These are phyloP conservation scores for Annulohypoxylon nitens DNA, from an alignment of 495 filamentous ascomycete species.

Conservation along the genomic window DNA sequence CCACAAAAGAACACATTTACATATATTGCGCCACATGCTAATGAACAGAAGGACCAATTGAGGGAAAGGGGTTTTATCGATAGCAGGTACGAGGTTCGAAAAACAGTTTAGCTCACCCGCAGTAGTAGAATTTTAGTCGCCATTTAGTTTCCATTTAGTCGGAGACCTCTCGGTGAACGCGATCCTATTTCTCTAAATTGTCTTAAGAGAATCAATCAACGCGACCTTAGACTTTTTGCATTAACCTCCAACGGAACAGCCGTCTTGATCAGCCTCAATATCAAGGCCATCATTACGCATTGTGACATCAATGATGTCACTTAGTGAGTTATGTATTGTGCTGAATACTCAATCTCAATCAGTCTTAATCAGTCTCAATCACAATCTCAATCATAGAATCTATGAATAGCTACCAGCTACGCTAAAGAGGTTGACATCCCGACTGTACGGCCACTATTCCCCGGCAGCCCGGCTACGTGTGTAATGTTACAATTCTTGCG, in stretches of 20 bases:
- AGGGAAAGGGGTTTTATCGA: slow-evolving; percentile 36
- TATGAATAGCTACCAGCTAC: slow-evolving; percentile 4
- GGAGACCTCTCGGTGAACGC: slow-evolving; percentile 49
- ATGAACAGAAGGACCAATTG: slow-evolving; percentile 12
- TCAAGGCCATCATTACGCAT: slow-evolving; percentile 21
- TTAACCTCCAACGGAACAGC: slow-evolving; percentile 31
- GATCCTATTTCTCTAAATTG: slow-evolving; percentile 37
- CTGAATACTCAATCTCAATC: neutral
- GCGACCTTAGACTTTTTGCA: slow-evolving; percentile 3
- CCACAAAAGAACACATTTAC: neutral
- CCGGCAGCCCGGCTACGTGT: slow-evolving; percentile 9
- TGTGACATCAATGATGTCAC: slow-evolving; percentile 29
- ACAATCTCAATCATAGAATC: slow-evolving; percentile 7
- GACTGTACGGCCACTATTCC: slow-evolving; percentile 21
- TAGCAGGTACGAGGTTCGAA: slow-evolving; percentile 10
- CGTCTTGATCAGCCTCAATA: slow-evolving; percentile 37
- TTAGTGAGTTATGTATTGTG: neutral
- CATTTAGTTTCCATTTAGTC: slow-evolving; percentile 2
- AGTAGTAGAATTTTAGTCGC: neutral
- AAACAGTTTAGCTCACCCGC: neutral
- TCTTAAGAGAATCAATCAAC: slow-evolving; percentile 35
- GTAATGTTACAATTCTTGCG: neutral
- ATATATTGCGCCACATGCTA: slow-evolving; percentile 41
- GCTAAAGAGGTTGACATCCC: slow-evolving; percentile 1
- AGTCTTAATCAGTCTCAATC: neutral